These are phyloP conservation scores for Podospora sp. DNA, from an alignment of 495 filamentous ascomycete genomes.

Conservation along the genomic window DNA sequence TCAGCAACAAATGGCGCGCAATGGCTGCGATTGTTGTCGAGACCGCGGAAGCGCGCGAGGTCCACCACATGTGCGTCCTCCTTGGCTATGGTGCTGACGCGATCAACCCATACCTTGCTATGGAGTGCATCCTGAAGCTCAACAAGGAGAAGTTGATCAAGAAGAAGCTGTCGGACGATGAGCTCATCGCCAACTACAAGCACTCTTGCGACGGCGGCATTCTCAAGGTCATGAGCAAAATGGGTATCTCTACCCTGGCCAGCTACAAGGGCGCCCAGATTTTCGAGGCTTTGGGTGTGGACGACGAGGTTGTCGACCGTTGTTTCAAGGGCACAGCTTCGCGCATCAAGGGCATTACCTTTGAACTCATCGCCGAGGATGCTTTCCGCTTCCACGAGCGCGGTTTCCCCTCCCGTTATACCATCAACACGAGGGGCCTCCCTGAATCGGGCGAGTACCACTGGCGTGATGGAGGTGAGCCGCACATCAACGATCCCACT, in stretches of 20 bases:
- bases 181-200: conserved; percentile 95
- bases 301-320: conserved; percentile 91
- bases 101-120: conserved; percentile 94
- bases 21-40: conserved; percentile 87
- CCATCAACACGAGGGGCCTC: conserved; percentile 79
- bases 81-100: conserved; percentile 96
- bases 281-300: conserved; percentile 97
- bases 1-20: conserved; percentile 94
- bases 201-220: conserved; percentile 97
- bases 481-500: conserved; percentile 96
- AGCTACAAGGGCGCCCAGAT: conserved; percentile 99
- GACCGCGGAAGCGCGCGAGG: conserved; percentile 95
- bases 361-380: conserved; percentile 94
- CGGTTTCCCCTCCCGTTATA: conserved; percentile 83
- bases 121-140: conserved; percentile 99
- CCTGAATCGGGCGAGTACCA: conserved; percentile 98
- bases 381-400: conserved; percentile 97
- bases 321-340: conserved; percentile 97
- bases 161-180: conserved; percentile 81
- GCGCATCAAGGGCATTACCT: conserved; percentile 93
- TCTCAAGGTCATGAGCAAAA: conserved; percentile 99
- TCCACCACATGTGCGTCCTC: conserved; percentile 98
- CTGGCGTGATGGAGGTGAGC: conserved; percentile 97
- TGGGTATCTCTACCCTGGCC: conserved; percentile 98
- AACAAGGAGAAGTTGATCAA: conserved; percentile 93